Base-by-base conservation (phyloP, 208 protist species). In the Acanthamoeba sp. region DNA sequence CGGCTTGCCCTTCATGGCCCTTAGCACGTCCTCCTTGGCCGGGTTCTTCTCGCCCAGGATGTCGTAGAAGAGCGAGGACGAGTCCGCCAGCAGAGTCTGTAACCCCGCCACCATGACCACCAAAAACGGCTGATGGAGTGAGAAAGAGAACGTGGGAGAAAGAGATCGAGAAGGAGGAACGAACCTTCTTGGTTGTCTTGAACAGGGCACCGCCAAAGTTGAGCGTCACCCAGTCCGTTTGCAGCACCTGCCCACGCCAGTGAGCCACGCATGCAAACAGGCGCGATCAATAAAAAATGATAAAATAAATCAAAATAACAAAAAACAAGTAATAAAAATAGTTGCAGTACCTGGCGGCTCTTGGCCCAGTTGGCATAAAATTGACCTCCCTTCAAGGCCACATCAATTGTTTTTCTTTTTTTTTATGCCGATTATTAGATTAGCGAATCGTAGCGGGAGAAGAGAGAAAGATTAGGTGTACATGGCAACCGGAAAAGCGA, bases 41-140 rank as follows among this genome's bases (percentile, higher is more conserved):
- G 73, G 73, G 29, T 84, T 84, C 73, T 84, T 84, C 73, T 84
- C 73, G 73, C 73, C 73, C 34, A 84, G 42, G 73, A 84, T 84
- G 42, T 84, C 73, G 40, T 84, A 84, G 24, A 84, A 84, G 14
- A 84, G 73, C 22, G 73, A 84, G 22, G 73, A 84, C 42, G 73
- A 52, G 29, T 84, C 73, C 10, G 73, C 73, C 16, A 84, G 40
- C 40, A 84, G 40, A 0, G 73, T 84, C 73, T 84, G 36, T 9
- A 36, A 9, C 12, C 69, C 5, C 6, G 42, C 5, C 34, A 32
- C 14, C 0, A 7, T 0, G 10, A 36, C 1, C 22, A 4, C 29
- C 10, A 2, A 20, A 27, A 84, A 9, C 6, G 52, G 73, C 0
- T 9, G 7, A 7, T 0, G 16, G 12, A 84, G 40, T 55, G 18